phyloP scores from a whole-genome alignment of 129 eudicot species.

The Flaveria ramosissima region DNA sequence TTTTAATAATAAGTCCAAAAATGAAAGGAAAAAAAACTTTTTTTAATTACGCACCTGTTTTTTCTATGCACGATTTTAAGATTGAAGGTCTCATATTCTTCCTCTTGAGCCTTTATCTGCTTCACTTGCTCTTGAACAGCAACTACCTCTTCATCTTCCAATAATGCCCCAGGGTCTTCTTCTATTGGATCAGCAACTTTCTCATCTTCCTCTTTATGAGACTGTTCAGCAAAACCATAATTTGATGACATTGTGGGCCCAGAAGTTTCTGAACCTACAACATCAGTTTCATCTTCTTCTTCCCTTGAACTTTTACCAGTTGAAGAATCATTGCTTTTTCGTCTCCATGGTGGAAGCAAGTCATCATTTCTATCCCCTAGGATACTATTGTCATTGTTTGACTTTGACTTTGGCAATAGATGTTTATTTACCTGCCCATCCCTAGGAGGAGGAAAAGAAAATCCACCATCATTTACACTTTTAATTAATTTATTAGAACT shows the following conservation, averaged over 20 bases:
- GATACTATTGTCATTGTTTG: slow-evolving; percentile 32
- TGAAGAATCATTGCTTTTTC: slow-evolving; percentile 66
- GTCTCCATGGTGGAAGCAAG: slow-evolving; percentile 67
- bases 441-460: slow-evolving; percentile 84
- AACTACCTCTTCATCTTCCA: slow-evolving; percentile 93
- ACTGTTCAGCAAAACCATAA: slow-evolving; percentile 55
- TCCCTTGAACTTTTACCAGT: slow-evolving; percentile 68
- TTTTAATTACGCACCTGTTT: slow-evolving; percentile 59
- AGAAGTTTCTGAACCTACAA: slow-evolving; percentile 58
- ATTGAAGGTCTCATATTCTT: slow-evolving; percentile 90
- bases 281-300: slow-evolving; percentile 49
- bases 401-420: slow-evolving; percentile 51
- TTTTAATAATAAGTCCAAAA: not conserved
- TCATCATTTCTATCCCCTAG: slow-evolving; percentile 56
- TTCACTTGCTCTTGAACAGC: slow-evolving; percentile 97
- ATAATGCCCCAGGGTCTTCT: slow-evolving; percentile 67
- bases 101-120: slow-evolving; percentile 95
- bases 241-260: slow-evolving; percentile 68
- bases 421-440: slow-evolving; percentile 54
- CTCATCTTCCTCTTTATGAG: slow-evolving; percentile 54
- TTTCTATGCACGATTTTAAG: slow-evolving; percentile 93
- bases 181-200: slow-evolving; percentile 40
- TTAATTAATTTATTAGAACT: slow-evolving; percentile 46
- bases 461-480: slow-evolving; percentile 58
- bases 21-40: not conserved